Evolutionary conservation across 805 yeast species (phyloP).

Genomic region (Saccharomycopsis oosterbeekiorum): DNA sequence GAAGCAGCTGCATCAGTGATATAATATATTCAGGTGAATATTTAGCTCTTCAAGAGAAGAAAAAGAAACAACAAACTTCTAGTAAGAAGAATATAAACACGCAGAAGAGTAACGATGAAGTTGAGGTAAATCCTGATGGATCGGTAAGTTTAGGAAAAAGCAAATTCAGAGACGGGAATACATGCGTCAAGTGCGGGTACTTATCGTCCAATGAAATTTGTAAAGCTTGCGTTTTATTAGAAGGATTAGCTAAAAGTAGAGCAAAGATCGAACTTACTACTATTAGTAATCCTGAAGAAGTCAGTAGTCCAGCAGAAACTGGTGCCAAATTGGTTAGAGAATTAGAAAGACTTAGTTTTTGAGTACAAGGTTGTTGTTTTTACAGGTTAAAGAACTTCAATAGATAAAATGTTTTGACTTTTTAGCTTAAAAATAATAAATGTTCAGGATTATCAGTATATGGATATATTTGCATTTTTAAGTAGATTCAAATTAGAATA

Average conservation of each 20-base stretch:
- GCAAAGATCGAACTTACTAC: conserved; percentile 54
- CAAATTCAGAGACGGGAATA: conserved; percentile 50
- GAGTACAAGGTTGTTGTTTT: conserved; percentile 9
- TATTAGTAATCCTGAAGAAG: no score
- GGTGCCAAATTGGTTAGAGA: conserved; percentile 54
- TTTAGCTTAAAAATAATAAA: no score
- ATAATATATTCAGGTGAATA: conserved; percentile 91
- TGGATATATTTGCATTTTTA: no score
- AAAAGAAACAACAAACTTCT: conserved; percentile 29
- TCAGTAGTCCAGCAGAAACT: conserved; percentile 23
- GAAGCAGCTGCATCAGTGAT: conserved; percentile 91
- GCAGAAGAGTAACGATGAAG: conserved; percentile 27
- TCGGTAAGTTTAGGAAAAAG: conserved; percentile 37
- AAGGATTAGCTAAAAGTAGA: conserved; percentile 70
- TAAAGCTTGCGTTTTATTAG: conserved; percentile 84
- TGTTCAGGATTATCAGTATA: no score
- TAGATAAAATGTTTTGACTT: no score
- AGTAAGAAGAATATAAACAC: conserved; percentile 22
- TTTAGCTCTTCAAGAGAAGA: conserved; percentile 50
- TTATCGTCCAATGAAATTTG: conserved; percentile 80
- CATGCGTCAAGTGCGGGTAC: conserved; percentile 87
- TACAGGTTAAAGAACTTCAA: background rate
- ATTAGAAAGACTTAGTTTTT: conserved; percentile 57
- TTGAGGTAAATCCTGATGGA: conserved; percentile 52
- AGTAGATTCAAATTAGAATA: no score